Base-by-base conservation (phyloP, 345 rosid genomes). In the Mercurialis annua region DNA sequence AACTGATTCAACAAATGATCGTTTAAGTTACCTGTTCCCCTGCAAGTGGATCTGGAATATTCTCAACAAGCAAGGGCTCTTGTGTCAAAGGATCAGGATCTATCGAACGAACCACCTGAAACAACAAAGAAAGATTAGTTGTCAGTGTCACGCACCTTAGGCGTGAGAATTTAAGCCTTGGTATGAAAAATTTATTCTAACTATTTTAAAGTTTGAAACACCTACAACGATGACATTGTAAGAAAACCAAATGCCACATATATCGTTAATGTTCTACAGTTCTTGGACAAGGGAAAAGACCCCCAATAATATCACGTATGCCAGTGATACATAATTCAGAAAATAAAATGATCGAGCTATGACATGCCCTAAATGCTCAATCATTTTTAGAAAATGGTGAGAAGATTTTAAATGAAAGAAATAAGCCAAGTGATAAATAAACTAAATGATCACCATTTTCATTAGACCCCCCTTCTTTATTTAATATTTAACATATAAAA, bases 31-130 rank as follows among this genome's bases (percentile, higher is more conserved):
- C 98, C 91, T 93, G 97, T 74, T 93, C 98, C 65, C 98, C 96
- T 18, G 91, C 86, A 66, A 90, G 85, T 64, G 92, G 95, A 82
- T 93, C 94, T 65, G 91, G 92, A 74, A 75, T 62, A 74, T 89
- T 93, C 80, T 90, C 97, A 66, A 77, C 86, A 66, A 93, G 82
- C 60, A 90, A 80, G 57, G 83, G 86, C 68, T 89, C 97, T 77
- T 87, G 96, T 60, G 73, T 81, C 53, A 68, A 27, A 30, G 87
- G 82, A 78, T 90, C 92, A 57, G 97, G 90, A 70, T 20, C 65
- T 68, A 93, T 46, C 58, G 83, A 72, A 60, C 71, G 82, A 61
- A 85, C 53, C 56, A 93, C 90, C 98, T 93, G 79, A 53, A 66
- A 51, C 27, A 44, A 59, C 26, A 44, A 70, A 36, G 48, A 48